Evolutionary conservation across 768 basidiomycete species (phyloP).

Genomic region (Suillus americanus): DNA sequence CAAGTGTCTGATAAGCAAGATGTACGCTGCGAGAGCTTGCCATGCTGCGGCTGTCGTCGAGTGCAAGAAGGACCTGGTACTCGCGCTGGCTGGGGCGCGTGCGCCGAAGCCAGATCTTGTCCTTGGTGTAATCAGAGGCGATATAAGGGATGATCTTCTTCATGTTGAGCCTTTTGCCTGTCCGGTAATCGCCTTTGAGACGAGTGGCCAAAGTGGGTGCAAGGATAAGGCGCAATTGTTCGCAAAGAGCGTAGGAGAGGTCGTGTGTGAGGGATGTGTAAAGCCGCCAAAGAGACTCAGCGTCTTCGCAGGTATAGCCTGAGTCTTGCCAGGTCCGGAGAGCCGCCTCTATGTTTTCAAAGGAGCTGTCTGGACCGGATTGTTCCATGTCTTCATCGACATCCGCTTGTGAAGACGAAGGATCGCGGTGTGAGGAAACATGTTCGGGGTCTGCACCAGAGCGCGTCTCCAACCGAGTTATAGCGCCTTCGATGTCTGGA

Average conservation of each 20-base stretch:
- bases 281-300: conserved; percentile 84
- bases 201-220: conserved; percentile 94
- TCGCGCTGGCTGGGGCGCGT: conserved; percentile 92
- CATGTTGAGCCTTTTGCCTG: conserved; percentile 98
- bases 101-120: conserved; percentile 97
- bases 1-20: conserved; percentile 91
- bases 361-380: conserved; percentile 11
- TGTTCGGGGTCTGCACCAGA: conserved; percentile 4
- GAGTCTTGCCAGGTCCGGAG: conserved; percentile 25
- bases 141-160: conserved; percentile 98
- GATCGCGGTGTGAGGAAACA: conserved; percentile 21
- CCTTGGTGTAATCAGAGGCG: conserved; percentile 98
- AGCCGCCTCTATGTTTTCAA: conserved; percentile 22
- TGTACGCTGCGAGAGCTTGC: conserved; percentile 50
- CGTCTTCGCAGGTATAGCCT: conserved; percentile 53
- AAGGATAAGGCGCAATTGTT: conserved; percentile 94
- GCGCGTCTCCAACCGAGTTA: conserved; percentile 36
- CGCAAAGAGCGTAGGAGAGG: conserved; percentile 88
- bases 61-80: conserved; percentile 91
- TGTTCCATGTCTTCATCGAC: conserved; percentile 27
- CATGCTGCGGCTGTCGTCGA: conserved; percentile 98
- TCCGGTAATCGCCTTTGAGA: conserved; percentile 94
- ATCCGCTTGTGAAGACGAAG: conserved; percentile 29
- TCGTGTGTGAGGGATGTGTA: conserved; percentile 92
- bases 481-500: conserved; percentile 45